Base-by-base conservation (phyloP, 1,284 basidiomycete species). In the Moesziomyces antarcticus region DNA sequence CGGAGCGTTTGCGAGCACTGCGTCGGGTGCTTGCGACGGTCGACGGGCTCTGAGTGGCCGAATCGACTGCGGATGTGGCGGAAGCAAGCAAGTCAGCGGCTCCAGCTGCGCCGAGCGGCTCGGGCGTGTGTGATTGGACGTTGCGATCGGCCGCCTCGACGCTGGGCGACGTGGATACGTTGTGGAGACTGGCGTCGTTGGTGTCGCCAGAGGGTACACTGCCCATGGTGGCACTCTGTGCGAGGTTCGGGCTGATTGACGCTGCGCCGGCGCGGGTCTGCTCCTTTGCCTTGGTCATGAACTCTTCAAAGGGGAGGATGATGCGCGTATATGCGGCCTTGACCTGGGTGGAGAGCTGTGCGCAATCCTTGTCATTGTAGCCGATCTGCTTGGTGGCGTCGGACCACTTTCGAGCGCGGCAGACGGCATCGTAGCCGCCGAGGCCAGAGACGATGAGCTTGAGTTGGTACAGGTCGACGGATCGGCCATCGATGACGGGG, bases 221-320 rank as follows among this genome's bases (percentile, higher is more conserved):
- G 37, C 55, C 55, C 60, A 67, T 68, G 24, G 54, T 64, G 16
- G 62, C 60, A 37, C 35, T 72, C 40, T 68, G 59, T 13, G 44
- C 56, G 16, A 67, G 30, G 11, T 56, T 55, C 1, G 72, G 67
- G 45, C 72, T 70, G 30, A 43, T 47, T 21, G 66, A 57, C 1
- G 56, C 6, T 9, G 52, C 57, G 33, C 53, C 57, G 43, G 71
- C 44, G 35, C 71, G 65, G 18, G 75, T 49, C 62, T 77, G 75
- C 74, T 83, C 68, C 70, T 70, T 64, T 45, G 74, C 68, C 91
- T 89, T 67, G 43, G 48, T 30, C 60, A 91, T 90, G 84, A 94
- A 98, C 79, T 92, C 89, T 82, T 99, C 96, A 81, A 94, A 99
- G 9, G 96, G 97, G 35, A 93, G 87, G 73, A 99, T 92, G 82